phyloP scores from a whole-genome alignment of 768 basidiomycete species.

The Leccinum variicolor region DNA sequence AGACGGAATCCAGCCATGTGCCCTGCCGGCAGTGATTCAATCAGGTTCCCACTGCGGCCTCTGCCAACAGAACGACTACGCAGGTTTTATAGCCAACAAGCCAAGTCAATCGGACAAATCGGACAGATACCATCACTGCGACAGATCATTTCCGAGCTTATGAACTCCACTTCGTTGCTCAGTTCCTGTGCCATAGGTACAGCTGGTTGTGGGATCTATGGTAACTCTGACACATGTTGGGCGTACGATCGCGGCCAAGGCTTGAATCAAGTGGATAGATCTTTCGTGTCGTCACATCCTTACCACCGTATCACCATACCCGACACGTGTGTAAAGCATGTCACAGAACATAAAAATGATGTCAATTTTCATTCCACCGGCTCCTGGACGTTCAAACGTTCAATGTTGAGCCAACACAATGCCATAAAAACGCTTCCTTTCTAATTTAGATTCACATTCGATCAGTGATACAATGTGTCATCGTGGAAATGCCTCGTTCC shows the following conservation, averaged over 20 bases:
- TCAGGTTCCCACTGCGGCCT: not conserved
- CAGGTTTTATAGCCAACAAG: not conserved
- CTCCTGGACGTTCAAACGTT: not conserved
- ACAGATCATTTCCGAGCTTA: not conserved
- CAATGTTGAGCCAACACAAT: not conserved
- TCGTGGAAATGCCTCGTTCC: not conserved
- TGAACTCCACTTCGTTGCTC: not conserved
- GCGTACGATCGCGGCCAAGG: not conserved
- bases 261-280: not conserved
- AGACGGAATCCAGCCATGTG: not conserved
- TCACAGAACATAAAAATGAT: not conserved
- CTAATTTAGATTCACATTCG: not conserved
- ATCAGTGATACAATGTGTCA: not conserved
- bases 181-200: not conserved
- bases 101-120: too few species aligned
- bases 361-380: not conserved
- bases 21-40: not conserved
- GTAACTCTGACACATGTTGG: not conserved
- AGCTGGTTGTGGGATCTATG: not conserved
- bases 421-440: not conserved
- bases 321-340: conserved; percentile 13
- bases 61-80: not conserved
- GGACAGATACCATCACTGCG: not conserved
- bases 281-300: not conserved
- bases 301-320: not conserved